These are phyloP conservation scores for Cytospora leucostoma DNA, from an alignment of 2,329 filamentous ascomycete species.

Conservation along the genomic window DNA sequence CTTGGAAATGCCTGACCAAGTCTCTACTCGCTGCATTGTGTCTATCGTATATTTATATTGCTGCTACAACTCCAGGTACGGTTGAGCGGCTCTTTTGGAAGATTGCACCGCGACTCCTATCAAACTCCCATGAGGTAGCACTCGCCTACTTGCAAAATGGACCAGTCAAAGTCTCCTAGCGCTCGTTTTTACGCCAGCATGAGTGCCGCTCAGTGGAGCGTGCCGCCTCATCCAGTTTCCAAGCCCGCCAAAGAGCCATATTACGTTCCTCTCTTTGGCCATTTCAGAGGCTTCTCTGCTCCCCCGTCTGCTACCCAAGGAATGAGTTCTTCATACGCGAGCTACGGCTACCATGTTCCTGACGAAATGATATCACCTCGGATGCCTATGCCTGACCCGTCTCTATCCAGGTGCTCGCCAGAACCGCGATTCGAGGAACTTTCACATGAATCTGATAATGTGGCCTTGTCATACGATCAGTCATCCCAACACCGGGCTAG, in stretches of 20 bases:
- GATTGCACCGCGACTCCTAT: neutral
- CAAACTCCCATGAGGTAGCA: neutral
- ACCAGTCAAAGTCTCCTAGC: slow-evolving; percentile 18
- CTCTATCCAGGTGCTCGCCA: neutral
- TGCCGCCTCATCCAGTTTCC: neutral
- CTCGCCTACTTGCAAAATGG: slow-evolving; percentile 1
- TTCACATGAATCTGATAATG: neutral
- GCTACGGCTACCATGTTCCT: neutral
- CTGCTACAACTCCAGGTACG: neutral
- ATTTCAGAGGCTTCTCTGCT: slow-evolving; percentile 22
- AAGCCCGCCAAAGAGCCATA: neutral
- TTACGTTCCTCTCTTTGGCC: slow-evolving; percentile 1
- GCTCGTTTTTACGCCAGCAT: slow-evolving; percentile 21
- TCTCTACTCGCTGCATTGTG: slow-evolving; percentile 6
- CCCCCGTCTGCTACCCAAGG: neutral
- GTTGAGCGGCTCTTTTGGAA: neutral
- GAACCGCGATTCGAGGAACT: neutral
- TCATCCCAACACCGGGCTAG: neutral
- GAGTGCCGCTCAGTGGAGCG: neutral
- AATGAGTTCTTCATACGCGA: neutral
- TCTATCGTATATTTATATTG: slow-evolving; percentile 17
- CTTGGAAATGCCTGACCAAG: slow-evolving; percentile 8
- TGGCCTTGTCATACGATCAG: neutral
- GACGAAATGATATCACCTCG: slow-evolving; percentile 22
- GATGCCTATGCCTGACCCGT: neutral